Evolutionary conservation across 768 basidiomycete species (phyloP), one percentile per base, ranked within the genome.

Genomic region (Trametopsis cervina): DNA sequence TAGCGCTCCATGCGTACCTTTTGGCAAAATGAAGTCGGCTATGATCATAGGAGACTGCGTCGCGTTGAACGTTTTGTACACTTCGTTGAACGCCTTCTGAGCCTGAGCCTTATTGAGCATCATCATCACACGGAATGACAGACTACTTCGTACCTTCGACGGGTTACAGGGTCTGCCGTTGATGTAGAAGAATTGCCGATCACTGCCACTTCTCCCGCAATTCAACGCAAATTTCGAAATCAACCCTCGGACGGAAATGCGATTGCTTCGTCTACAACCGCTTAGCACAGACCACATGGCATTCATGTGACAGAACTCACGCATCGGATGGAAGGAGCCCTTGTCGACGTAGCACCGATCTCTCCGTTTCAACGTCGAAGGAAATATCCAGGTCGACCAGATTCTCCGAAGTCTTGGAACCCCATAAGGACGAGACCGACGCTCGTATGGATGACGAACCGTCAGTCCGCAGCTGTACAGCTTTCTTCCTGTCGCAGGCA

Each of bases 151-250:
- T 38, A 86, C 91, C 72, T 89, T 93, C 15, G 72, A 66, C 7
- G 87, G 72, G 54, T 77, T 81, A 57, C 89, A 94, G 0, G 96
- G 96, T 15, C 96, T 73, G 0, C 90, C 88, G 56, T 99, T 98
- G 55, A 98, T 72, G 56, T 82, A 99, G 66, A 89, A 88, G 64
- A 89, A 97, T 55, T 98, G 96, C 2, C 94, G 69, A 60, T 97
- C 96, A 0, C 80, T 76, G 4, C 83, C 80, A 2, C 80, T 75
- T 33, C 95, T 70, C 4, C 93, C 94, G 52, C 77, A 78, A 0
- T 84, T 85, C 12, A 82, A 68, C 0, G 75, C 58, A 51, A 96
- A 93, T 52, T 84, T 87, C 0, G 95, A 97, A 20, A 95, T 78
- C 0, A 96, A 68, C 0, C 95, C 95, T 26, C 72, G 74, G 1